Evolutionary conservation across 768 basidiomycete species (phyloP).

Genomic region (Mycena epipterygia): DNA sequence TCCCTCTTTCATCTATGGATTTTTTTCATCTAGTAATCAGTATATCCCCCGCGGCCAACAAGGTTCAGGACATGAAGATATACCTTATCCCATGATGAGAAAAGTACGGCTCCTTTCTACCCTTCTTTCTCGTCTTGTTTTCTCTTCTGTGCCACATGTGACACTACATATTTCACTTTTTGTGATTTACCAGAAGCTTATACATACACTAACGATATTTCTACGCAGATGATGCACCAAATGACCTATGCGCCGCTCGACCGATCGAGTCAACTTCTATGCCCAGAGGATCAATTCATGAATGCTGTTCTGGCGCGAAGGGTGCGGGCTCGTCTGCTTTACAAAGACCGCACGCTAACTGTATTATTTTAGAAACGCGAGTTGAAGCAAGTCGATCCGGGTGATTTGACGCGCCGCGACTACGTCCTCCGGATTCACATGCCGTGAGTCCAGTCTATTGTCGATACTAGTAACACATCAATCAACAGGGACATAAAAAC

Average conservation of each 20-base stretch:
- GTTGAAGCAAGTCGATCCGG: constrained; percentile 36
- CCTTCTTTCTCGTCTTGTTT: too few relatives aligned
- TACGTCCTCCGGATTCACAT: constrained; percentile 39
- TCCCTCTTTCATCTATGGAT: background rate
- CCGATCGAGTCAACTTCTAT: constrained; percentile 22
- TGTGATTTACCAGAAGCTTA: constrained; percentile 2
- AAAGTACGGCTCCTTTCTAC: constrained; percentile 29
- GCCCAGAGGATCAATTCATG: constrained; percentile 41
- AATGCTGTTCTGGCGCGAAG: constrained; percentile 37
- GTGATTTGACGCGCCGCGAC: constrained; percentile 40
- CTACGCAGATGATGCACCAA: constrained; percentile 37
- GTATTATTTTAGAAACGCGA: constrained; percentile 34
- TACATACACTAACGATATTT: constrained; percentile 17
- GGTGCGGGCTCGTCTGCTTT: constrained; percentile 22
- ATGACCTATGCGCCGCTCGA: constrained; percentile 34
- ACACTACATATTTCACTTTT: too few relatives aligned
- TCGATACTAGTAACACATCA: constrained; percentile 9
- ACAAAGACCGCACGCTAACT: constrained; percentile 11
- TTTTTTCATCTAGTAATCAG: constrained; percentile 18
- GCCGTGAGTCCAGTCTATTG: constrained; percentile 27
- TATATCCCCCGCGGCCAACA: constrained; percentile 27
- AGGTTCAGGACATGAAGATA: constrained; percentile 28
- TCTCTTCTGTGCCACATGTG: too few relatives aligned
- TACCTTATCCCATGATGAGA: constrained; percentile 30
- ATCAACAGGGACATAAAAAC: constrained; percentile 29